A percentile compares a stretch with the other conserved stretches of the same genome.
Evolutionary conservation across 495 filamentous ascomycete species (phyloP).

Genomic region (Aspergillus hancockii): DNA sequence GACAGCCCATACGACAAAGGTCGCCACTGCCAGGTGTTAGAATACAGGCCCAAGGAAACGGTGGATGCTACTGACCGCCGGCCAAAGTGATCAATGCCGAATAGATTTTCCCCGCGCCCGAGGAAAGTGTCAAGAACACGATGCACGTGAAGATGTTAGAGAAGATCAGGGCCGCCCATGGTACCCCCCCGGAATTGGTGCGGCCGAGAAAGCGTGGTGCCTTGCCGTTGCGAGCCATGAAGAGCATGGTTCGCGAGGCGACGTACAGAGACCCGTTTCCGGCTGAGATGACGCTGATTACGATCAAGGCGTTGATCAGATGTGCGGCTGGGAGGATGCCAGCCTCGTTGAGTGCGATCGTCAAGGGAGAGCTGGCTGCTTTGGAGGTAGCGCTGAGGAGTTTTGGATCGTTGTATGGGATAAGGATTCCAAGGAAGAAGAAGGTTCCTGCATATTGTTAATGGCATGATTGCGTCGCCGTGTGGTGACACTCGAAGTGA

Average conservation of each 20-base stretch:
- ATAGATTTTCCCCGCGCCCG: constrained; percentile 56
- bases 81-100: constrained; percentile 45
- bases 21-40: constrained; percentile 48
- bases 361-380: constrained; percentile 70
- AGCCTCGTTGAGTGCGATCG: constrained; percentile 67
- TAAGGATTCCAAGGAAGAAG: constrained; percentile 70
- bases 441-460: constrained; percentile 35
- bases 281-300: constrained; percentile 68
- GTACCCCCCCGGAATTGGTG: constrained; percentile 64
- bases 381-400: constrained; percentile 47
- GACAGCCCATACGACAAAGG: constrained; percentile 67
- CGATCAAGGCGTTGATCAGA: constrained; percentile 72
- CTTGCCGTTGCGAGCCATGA: constrained; percentile 64
- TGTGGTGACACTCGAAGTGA: background rate
- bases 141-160: constrained; percentile 66
- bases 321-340: constrained; percentile 66
- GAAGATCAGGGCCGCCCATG: constrained; percentile 61
- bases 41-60: constrained; percentile 39
- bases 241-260: constrained; percentile 63
- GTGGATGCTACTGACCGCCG: constrained; percentile 43
- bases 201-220: constrained; percentile 65
- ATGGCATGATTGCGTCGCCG: background rate
- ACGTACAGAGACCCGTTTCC: constrained; percentile 72
- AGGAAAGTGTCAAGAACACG: constrained; percentile 64
- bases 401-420: constrained; percentile 53